phyloP scores from a whole-genome alignment of 1,284 basidiomycete species.

The Ceratobasidium sp. region DNA sequence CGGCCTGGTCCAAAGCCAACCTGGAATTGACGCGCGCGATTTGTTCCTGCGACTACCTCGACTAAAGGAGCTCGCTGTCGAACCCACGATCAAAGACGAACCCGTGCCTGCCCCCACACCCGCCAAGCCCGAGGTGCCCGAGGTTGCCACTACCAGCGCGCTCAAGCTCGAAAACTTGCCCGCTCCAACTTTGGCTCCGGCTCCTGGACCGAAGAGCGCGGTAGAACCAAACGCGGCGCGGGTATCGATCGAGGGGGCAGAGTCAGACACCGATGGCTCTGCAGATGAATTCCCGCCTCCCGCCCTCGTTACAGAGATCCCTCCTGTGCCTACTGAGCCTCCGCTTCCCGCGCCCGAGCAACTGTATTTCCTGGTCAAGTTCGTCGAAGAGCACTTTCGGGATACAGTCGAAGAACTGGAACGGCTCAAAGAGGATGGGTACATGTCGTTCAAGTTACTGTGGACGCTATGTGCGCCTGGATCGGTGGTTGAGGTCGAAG shows the following conservation, averaged over 20 bases:
- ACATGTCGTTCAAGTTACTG: constrained; percentile 35
- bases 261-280: neutral
- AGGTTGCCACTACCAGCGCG: neutral
- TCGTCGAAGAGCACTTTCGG: constrained; percentile 33
- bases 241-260: constrained; percentile 18
- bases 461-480: constrained; percentile 38
- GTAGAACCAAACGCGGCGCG: neutral
- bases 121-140: neutral
- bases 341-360: constrained; percentile 34
- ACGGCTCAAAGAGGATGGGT: constrained; percentile 33
- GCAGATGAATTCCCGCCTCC: neutral
- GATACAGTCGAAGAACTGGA: constrained; percentile 34
- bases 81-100: constrained; percentile 14
- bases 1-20: constrained; percentile 9
- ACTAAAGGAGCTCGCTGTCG: constrained; percentile 19
- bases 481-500: constrained; percentile 15
- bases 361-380: constrained; percentile 21
- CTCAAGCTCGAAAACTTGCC: neutral
- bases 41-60: constrained; percentile 21
- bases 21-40: constrained; percentile 37
- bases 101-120: neutral
- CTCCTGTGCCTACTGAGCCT: neutral
- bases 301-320: neutral
- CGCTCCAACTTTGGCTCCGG: no score
- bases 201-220: no score